Evolutionary conservation across 2,329 filamentous ascomycete genomes (phyloP), one percentile per base, ranked within the genome.

Genomic region (Colletotrichum shisoi): DNA sequence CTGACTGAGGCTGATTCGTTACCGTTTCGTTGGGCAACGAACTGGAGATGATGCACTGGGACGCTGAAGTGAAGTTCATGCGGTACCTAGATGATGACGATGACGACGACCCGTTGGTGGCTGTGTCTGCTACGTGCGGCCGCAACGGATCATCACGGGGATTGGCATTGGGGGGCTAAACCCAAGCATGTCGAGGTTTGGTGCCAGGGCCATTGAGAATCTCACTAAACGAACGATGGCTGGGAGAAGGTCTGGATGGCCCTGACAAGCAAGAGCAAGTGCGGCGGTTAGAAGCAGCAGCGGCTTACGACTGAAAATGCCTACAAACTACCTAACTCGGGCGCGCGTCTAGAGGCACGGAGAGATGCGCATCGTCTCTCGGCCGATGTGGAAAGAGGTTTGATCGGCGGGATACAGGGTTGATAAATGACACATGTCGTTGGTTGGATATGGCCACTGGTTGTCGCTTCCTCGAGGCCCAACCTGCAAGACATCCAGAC

Each of bases 1-100:
- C 45, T 40, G 19, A 11, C 37, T 13, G 4, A 13, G 39, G 72
- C n/a, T 74, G 74, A 75, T 77, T 76, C 71, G 76, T 73, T 77
- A 77, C 74, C 76, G 67, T 67, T 42, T 63, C 54, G 67, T 69
- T 72, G 76, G 75, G 49, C 7, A 70, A 75, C 53, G 19, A 39
- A 52, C 17, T 67, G 53, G 11, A 42, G 46, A 42, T 45, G 24
- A 42, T 40, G 24, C 27, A 12, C 31, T 53, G 24, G 17, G 24
- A 37, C 42, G 17, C 15, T 39, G 34, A 15, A 59, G 42, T 12
- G 8, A 24, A 15, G n/a, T 9, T 9, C 12, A n/a, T 44, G 21
- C 42, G 17, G n/a, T 44, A 19, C n/a, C 37, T 39, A 12, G 34
- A 48, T 17, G 52, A 15, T 9, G 27, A 19, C 49, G 19, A 46